These are phyloP conservation scores for Pulveroboletus sp. DNA, from an alignment of 768 basidiomycete genomes.

Conservation along the genomic window DNA sequence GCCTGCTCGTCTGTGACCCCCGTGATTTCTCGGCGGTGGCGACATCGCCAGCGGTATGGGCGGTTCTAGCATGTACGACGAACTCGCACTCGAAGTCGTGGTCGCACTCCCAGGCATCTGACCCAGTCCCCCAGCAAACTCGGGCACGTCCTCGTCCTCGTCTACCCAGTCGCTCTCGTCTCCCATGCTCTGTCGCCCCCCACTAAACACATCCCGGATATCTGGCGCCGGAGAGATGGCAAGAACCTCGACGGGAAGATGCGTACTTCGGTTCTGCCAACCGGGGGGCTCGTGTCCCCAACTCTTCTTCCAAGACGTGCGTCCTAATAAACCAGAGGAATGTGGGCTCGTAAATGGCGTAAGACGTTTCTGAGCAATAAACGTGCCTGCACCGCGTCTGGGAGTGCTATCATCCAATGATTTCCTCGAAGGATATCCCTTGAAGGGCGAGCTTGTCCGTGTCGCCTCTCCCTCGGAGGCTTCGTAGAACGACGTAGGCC, in stretches of 20 bases:
- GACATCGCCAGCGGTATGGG: conserved; percentile 42
- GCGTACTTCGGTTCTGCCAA: conserved; percentile 65
- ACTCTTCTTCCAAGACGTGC: conserved; percentile 84
- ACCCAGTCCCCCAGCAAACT: conserved; percentile 76
- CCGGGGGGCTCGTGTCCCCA: conserved; percentile 88
- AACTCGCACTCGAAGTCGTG: conserved; percentile 22
- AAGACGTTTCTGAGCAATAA: conserved; percentile 77
- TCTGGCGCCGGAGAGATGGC: conserved; percentile 53
- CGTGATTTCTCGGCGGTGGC: conserved; percentile 49
- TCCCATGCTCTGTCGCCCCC: conserved; percentile 51
- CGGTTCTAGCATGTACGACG: conserved; percentile 31
- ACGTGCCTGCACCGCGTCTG: conserved; percentile 49
- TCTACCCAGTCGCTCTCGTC: conserved; percentile 90
- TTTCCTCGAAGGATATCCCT: conserved; percentile 41
- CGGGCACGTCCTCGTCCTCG: conserved; percentile 70
- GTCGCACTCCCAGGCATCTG: conserved; percentile 41
- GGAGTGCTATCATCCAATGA: conserved; percentile 46
- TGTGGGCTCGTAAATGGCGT: conserved; percentile 67
- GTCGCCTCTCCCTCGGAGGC: conserved; percentile 62
- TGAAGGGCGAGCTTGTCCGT: conserved; percentile 65
- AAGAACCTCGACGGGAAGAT: conserved; percentile 73
- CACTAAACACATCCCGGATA: conserved; percentile 76
- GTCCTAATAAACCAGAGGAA: conserved; percentile 45
- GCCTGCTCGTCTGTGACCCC: conserved; percentile 35
- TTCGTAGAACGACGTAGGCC: conserved; percentile 77